phyloP scores from a whole-genome alignment of 345 rosid species.

The Lumnitzera racemosa region DNA sequence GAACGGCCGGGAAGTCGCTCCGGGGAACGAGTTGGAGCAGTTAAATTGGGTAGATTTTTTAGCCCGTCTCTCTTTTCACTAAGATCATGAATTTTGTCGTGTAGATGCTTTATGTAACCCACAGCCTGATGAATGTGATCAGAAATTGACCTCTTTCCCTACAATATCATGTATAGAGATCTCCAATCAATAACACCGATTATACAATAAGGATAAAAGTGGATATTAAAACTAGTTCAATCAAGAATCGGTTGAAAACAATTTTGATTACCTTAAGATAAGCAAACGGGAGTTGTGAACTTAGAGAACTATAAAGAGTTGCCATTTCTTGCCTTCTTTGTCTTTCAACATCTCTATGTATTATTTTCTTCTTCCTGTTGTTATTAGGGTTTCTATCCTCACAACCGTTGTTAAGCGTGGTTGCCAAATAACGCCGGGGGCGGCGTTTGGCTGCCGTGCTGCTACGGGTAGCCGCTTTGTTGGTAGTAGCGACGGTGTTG shows the following conservation, averaged over 20 bases:
- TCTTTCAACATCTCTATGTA: conserved; percentile 31
- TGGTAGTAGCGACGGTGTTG: too few species aligned
- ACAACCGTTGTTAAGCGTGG: background rate
- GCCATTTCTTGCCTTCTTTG: conserved; percentile 44
- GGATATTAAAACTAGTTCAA: background rate
- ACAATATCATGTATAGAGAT: background rate
- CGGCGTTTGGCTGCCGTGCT: too few species aligned
- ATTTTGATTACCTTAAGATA: conserved; percentile 27
- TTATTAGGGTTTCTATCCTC: background rate
- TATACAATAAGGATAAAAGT: background rate
- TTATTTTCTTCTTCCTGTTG: conserved; percentile 19
- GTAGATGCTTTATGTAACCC: conserved; percentile 29
- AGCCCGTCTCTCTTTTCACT: conserved; percentile 30
- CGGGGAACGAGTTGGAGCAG: too few species aligned
- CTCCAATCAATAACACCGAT: background rate
- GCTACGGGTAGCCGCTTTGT: too few species aligned
- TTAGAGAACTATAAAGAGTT: conserved; percentile 20
- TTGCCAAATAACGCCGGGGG: background rate
- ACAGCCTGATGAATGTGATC: conserved; percentile 41
- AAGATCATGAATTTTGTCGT: conserved; percentile 20
- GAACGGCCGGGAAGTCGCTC: background rate
- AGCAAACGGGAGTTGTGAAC: conserved; percentile 27
- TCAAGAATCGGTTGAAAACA: background rate
- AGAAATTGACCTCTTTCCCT: conserved; percentile 43
- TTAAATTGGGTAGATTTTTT: conserved; percentile 7